Conservation (phyloP, 1,284 basidiomycete species). For the Rhodotorula sp. region DNA sequence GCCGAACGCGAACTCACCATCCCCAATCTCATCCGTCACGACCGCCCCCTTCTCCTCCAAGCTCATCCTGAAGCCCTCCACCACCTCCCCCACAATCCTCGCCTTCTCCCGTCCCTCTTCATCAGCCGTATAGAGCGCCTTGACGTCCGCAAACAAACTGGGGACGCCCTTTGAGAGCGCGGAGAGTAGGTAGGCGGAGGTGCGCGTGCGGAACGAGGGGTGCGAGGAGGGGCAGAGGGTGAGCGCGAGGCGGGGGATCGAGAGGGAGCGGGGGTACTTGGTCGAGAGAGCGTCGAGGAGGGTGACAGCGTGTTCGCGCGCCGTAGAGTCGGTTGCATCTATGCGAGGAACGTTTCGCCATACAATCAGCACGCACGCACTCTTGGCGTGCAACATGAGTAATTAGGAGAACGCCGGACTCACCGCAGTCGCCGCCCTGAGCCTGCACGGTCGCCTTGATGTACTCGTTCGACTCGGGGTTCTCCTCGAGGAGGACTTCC, state of each 20-base stretch:
- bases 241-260: slow-evolving; percentile 71
- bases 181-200: slow-evolving; percentile 66
- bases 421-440: slow-evolving; percentile 67
- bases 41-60: slow-evolving; percentile 50
- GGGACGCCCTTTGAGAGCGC: slow-evolving; percentile 85
- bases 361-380: background rate
- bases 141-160: slow-evolving; percentile 90
- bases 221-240: slow-evolving; percentile 60
- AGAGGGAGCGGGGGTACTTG: slow-evolving; percentile 66
- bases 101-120: slow-evolving; percentile 51
- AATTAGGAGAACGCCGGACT: slow-evolving; percentile 37
- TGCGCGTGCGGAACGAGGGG: slow-evolving; percentile 62
- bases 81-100: slow-evolving; percentile 74
- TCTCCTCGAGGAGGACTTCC: slow-evolving; percentile 75
- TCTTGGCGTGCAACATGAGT: slow-evolving; percentile 21
- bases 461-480: slow-evolving; percentile 79
- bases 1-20: slow-evolving; percentile 7
- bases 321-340: slow-evolving; percentile 57
- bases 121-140: slow-evolving; percentile 67
- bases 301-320: slow-evolving; percentile 59
- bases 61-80: slow-evolving; percentile 57
- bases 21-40: slow-evolving; percentile 19
- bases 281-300: slow-evolving; percentile 62
- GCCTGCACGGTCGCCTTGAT: slow-evolving; percentile 71
- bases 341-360: slow-evolving; percentile 9